Conservation (phyloP, 163 green algal genomes). For the Prototheca wickerhamii region DNA sequence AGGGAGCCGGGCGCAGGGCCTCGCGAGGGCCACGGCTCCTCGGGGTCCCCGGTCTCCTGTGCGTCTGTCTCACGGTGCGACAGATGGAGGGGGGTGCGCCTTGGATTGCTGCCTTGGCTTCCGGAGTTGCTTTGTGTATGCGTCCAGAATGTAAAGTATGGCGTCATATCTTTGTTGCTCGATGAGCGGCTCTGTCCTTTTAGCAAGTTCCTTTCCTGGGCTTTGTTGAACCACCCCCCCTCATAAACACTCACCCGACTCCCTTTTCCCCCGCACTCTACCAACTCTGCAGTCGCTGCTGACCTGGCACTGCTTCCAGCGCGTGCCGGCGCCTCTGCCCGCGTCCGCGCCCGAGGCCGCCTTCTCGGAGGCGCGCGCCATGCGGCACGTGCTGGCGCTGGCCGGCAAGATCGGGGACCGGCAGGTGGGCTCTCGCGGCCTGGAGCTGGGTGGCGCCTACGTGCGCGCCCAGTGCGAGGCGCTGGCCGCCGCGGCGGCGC, state of each 20-base stretch:
- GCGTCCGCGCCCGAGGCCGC: background rate
- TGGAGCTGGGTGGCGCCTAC: background rate
- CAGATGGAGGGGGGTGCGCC: too few relatives aligned
- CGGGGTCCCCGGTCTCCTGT: too few relatives aligned
- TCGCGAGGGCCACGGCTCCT: too few relatives aligned
- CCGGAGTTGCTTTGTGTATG: too few relatives aligned
- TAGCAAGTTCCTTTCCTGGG: too few relatives aligned
- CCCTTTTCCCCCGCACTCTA: background rate
- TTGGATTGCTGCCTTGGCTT: too few relatives aligned
- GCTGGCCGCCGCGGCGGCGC: background rate
- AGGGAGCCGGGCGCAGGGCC: too few relatives aligned
- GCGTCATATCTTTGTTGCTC: too few relatives aligned
- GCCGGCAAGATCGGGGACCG: slow-evolving; percentile 22
- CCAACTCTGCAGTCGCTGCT: background rate
- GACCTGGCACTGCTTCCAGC: background rate
- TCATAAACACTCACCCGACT: background rate
- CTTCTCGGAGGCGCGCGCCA: slow-evolving; percentile 39
- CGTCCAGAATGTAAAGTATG: too few relatives aligned
- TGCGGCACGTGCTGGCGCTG: slow-evolving; percentile 27
- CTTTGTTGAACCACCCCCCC: too few relatives aligned
- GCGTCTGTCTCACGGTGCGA: too few relatives aligned
- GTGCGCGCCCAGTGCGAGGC: background rate
- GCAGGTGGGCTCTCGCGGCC: slow-evolving; percentile 15
- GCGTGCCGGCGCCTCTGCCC: slow-evolving; percentile 12
- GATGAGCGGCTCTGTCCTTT: too few relatives aligned